These are phyloP conservation scores for Aureobasidium lini DNA, from an alignment of 2,329 filamentous ascomycete species.

Conservation along the genomic window DNA sequence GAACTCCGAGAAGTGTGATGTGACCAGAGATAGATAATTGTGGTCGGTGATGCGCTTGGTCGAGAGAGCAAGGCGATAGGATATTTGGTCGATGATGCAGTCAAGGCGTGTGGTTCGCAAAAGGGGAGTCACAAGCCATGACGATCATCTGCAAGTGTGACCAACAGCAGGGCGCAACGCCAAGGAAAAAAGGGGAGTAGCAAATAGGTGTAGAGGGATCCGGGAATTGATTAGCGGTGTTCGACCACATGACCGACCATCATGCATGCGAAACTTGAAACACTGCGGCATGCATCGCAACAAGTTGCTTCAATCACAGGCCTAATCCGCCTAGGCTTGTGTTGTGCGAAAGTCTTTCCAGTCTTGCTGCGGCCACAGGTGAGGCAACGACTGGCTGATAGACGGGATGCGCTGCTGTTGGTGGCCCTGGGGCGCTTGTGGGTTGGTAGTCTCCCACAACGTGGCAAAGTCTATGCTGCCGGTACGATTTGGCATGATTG, in stretches of 20 bases:
- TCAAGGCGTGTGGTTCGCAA: background rate
- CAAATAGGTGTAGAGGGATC: background rate
- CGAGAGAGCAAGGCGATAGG: background rate
- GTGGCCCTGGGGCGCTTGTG: constrained; percentile 3
- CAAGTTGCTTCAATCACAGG: background rate
- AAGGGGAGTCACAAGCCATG: constrained; percentile 2
- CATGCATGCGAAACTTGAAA: constrained; percentile 10
- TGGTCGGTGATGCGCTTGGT: background rate
- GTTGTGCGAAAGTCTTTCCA: constrained; percentile 14
- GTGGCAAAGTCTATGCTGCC: constrained; percentile 23
- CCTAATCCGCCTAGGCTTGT: constrained; percentile 4
- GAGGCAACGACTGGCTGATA: constrained; percentile 16
- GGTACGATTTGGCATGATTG: constrained; percentile 19
- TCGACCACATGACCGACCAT: background rate
- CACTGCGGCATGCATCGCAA: background rate
- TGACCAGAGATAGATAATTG: background rate
- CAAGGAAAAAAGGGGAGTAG: background rate
- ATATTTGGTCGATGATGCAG: background rate
- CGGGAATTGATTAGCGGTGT: background rate
- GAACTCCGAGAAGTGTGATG: background rate
- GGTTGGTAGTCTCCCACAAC: constrained; percentile 11
- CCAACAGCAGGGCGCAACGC: constrained; percentile 7
- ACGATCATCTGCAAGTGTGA: constrained; percentile 12
- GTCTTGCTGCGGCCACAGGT: constrained; percentile 11
- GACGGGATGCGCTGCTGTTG: constrained; percentile 18